Percentiles rank a stretch among this genome's conserved stretches.
Evolutionary conservation across 139 green algal species (phyloP).

Genomic region (Zygnema circumcarinatum): DNA sequence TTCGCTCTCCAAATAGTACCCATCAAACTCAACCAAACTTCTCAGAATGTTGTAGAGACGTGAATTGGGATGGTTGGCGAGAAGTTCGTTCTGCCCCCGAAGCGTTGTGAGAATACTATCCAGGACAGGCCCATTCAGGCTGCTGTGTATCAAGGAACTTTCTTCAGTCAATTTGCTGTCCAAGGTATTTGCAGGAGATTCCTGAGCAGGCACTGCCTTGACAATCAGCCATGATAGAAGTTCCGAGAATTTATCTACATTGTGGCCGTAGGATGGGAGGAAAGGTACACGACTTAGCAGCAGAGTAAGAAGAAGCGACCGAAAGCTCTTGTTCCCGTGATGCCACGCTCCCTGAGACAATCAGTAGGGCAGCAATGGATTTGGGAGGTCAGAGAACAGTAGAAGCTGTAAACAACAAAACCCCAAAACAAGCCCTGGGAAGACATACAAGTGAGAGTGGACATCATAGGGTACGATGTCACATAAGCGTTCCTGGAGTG

Average conservation of each 20-base stretch:
- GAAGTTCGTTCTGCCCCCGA: conserved; percentile 33
- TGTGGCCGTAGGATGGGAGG: conserved; percentile 6
- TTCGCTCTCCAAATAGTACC: conserved; percentile 62
- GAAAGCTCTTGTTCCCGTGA: background rate
- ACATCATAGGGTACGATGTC: too few relatives aligned
- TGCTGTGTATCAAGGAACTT: background rate
- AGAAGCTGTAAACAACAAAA: too few relatives aligned
- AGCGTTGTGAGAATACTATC: background rate
- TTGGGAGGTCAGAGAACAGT: background rate
- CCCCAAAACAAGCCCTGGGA: too few relatives aligned
- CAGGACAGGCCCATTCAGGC: background rate
- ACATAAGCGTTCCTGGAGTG: too few relatives aligned
- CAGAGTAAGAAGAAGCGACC: background rate
- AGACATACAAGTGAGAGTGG: too few relatives aligned
- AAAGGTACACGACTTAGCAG: background rate
- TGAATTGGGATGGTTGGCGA: conserved; percentile 61
- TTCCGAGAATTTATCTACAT: conserved; percentile 22
- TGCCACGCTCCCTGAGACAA: conserved; percentile 37
- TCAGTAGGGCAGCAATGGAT: background rate
- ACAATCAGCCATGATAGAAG: conserved; percentile 32
- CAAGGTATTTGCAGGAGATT: background rate
- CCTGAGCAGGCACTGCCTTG: conserved; percentile 6
- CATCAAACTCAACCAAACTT: conserved; percentile 61
- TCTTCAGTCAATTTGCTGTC: background rate
- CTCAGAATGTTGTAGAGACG: conserved; percentile 47